These are phyloP conservation scores for Galerina marginata DNA, from an alignment of 768 basidiomycete species.

Conservation along the genomic window DNA sequence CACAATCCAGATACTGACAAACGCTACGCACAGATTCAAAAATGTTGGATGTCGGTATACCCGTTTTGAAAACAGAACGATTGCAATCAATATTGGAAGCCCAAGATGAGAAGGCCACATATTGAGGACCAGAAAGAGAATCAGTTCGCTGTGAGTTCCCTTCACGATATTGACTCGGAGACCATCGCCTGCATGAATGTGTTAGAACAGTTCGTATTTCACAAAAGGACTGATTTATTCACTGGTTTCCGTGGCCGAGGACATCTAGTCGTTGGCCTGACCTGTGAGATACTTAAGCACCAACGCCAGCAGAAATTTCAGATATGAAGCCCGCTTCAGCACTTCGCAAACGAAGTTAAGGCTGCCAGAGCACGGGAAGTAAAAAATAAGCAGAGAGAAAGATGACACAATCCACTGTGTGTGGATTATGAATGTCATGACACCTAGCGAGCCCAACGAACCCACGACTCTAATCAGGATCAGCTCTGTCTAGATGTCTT, in stretches of 20 bases:
- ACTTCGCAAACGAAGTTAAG: slow-evolving; percentile 5
- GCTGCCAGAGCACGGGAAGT: slow-evolving; percentile 21
- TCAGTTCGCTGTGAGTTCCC: slow-evolving; percentile 45
- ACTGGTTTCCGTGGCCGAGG: neutral
- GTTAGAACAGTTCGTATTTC: neutral
- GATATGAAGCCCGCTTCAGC: slow-evolving; percentile 25
- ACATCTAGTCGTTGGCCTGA: slow-evolving; percentile 4
- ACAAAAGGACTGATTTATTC: neutral
- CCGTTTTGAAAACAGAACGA: slow-evolving; percentile 44
- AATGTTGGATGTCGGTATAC: slow-evolving; percentile 53
- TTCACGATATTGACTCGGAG: slow-evolving; percentile 44
- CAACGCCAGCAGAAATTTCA: neutral
- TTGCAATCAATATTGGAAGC: slow-evolving; percentile 47
- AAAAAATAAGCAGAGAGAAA: slow-evolving; percentile 1
- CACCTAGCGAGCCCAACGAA: neutral
- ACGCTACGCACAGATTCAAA: slow-evolving; percentile 49
- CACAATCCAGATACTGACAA: slow-evolving; percentile 53
- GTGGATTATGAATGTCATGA: neutral
- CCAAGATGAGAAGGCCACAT: slow-evolving; percentile 57
- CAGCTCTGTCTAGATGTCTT: neutral
- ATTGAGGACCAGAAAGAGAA: slow-evolving; percentile 50
- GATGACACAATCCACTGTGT: neutral
- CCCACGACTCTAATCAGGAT: too few relatives aligned
- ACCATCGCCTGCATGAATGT: neutral
- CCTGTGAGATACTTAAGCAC: neutral